A percentile compares a stretch with the other conserved stretches of the same genome.
Evolutionary conservation across 2,329 filamentous ascomycete species (phyloP).

Genomic region (Coniochaeta sp.): DNA sequence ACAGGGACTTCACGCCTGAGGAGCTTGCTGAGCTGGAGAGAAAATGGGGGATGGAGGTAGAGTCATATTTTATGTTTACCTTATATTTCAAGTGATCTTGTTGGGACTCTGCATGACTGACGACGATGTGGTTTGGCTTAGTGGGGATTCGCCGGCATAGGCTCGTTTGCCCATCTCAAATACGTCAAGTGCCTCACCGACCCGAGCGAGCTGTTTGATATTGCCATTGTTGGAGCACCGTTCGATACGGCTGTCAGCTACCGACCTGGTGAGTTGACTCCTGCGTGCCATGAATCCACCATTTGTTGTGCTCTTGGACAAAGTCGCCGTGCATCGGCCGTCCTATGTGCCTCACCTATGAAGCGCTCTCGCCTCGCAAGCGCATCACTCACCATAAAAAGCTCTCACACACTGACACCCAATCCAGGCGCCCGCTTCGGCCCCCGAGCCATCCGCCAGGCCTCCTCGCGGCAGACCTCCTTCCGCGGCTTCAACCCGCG

Average conservation of each 20-base stretch:
- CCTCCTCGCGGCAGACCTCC: conserved; percentile 71
- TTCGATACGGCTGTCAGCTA: conserved; percentile 33
- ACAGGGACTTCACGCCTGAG: conserved; percentile 39
- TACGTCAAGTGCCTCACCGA: conserved; percentile 53
- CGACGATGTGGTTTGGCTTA: not conserved
- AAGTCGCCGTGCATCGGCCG: not conserved
- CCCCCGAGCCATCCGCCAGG: conserved; percentile 77
- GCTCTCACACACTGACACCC: not conserved
- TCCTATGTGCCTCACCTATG: not conserved
- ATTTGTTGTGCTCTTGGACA: no score
- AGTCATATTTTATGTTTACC: no score
- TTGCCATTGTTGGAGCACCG: conserved; percentile 43
- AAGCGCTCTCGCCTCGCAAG: not conserved
- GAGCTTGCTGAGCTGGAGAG: conserved; percentile 43
- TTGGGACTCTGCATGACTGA: not conserved
- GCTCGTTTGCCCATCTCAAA: conserved; percentile 54
- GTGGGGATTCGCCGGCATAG: conserved; percentile 44
- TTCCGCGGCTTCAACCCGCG: conserved; percentile 73
- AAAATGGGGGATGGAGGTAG: conserved; percentile 53
- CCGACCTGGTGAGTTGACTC: conserved; percentile 13
- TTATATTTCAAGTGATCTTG: no score
- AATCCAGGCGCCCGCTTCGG: conserved; percentile 63
- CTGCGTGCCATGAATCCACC: no score
- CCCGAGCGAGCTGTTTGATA: conserved; percentile 41
- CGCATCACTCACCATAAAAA: not conserved